Conservation (phyloP, 2,329 filamentous ascomycete genomes). For the Ophiostoma populinum region DNA sequence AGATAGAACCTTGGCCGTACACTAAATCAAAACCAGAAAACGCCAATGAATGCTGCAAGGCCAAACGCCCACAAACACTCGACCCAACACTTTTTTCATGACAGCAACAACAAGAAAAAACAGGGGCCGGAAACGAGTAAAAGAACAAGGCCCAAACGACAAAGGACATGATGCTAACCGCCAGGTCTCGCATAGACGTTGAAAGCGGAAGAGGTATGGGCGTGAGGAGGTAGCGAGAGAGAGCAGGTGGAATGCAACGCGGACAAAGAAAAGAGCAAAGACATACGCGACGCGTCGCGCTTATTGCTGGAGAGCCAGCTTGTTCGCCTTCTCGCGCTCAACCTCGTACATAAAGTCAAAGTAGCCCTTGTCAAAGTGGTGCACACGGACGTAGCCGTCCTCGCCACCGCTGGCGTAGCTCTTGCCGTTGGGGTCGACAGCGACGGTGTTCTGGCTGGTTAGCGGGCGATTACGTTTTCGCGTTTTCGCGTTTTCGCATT, state of each 20-base stretch:
- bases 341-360: slow-evolving; percentile 99
- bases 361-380: slow-evolving; percentile 97
- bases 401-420: slow-evolving; percentile 92
- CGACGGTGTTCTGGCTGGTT: slow-evolving; percentile 59
- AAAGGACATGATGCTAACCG: slow-evolving; percentile 4
- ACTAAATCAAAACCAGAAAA: slow-evolving; percentile 4
- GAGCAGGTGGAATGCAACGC: not conserved
- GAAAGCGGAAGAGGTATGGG: too few species aligned
- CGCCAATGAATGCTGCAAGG: slow-evolving; percentile 8
- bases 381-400: slow-evolving; percentile 94
- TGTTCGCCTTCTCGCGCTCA: slow-evolving; percentile 59
- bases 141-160: not conserved
- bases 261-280: not conserved
- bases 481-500: too few species aligned
- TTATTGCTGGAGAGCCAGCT: slow-evolving; percentile 15
- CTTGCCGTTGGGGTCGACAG: slow-evolving; percentile 78
- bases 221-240: not conserved
- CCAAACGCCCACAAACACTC: slow-evolving; percentile 8
- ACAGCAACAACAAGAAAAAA: slow-evolving; percentile 1
- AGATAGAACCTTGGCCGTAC: slow-evolving; percentile 3
- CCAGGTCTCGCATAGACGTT: not conserved
- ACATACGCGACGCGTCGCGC: too few species aligned
- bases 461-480: not conserved
- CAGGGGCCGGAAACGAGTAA: not conserved
- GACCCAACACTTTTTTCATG: slow-evolving; percentile 6